These are phyloP conservation scores for Dissophora globulifera DNA, from an alignment of 192 early-diverging fungal genomes.

Conservation along the genomic window DNA sequence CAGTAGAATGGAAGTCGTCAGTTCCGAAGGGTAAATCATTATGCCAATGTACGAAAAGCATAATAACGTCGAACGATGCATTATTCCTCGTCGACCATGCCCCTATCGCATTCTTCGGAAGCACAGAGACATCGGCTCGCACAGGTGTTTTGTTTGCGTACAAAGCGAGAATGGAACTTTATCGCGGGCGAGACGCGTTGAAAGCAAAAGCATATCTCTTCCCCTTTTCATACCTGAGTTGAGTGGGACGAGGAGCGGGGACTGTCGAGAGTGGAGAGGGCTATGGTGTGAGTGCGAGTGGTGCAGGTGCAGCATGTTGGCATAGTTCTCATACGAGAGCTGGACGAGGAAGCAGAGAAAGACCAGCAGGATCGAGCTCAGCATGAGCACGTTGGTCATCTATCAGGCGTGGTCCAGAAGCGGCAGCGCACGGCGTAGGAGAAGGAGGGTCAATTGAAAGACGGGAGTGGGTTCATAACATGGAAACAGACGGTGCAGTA, in stretches of 20 bases:
- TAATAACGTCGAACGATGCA: no score
- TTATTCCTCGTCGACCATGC: no score
- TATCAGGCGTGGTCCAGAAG: not conserved
- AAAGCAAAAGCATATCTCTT: not conserved
- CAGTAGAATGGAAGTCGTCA: not conserved
- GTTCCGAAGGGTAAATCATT: no score
- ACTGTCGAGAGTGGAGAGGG: constrained; percentile 3
- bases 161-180: not conserved
- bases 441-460: not conserved
- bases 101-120: no score
- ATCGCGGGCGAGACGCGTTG: not conserved
- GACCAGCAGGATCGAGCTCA: constrained; percentile 39
- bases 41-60: no score
- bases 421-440: no score
- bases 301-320: constrained; percentile 35
- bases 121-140: not conserved
- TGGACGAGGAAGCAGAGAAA: constrained; percentile 43
- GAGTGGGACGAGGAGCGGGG: constrained; percentile 18
- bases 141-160: not conserved
- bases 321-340: constrained; percentile 42
- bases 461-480: no score
- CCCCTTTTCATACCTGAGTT: constrained; percentile 15
- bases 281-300: constrained; percentile 21
- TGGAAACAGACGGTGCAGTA: no score
- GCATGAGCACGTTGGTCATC: constrained; percentile 45